Evolutionary conservation across 164 flowering plant genomes (phyloP), one percentile per base, ranked within the genome.

Genomic region (Piper betle): DNA sequence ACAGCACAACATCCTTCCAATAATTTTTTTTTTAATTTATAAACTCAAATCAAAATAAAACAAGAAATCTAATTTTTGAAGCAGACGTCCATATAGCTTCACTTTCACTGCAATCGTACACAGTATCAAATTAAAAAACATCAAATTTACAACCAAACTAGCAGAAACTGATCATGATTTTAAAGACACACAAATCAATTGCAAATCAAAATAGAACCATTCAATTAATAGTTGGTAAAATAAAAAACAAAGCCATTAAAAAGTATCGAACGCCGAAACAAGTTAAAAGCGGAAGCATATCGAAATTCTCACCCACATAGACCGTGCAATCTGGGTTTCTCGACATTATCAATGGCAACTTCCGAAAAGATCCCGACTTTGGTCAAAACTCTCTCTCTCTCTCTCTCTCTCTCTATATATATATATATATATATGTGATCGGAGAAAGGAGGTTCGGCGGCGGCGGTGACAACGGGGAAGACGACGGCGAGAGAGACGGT

Each of bases 321-420:
- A 66, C 68, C 10, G 58, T 65, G 63, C 63, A 59, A 40, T 16
- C 57, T 53, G 63, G 63, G 2, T 59, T 66, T 39, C 68, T 59
- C 40, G 63, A 33, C 68, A 59, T 66, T 10, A 46, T 46, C 15
- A 46, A 10, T 8, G 10, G 5, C 11, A 8, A 15, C 50, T 25
- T 25, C 46, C 6, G 11, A 42, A 42, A 42, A 42, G 46, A 42
- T 6, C 46, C 50, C 50, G 3, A 46, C 3, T 46, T 46, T 46
- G 33, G 33, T 25, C 50, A 2, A 12, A 46, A 46, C 11, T 10
- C 9, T 12, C 50, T 10, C 50, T 15, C 10, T 15, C 50, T 43
- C 50, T 7, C 50, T 10, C 8, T 6, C 12, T 6, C 6, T 8
- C 8, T 3, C 50, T 43, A 10, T 41, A 7, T n/a, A n/a, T n/a